Conservation (phyloP, 129 eudicot genomes). For the Tanacetum coccineum region DNA sequence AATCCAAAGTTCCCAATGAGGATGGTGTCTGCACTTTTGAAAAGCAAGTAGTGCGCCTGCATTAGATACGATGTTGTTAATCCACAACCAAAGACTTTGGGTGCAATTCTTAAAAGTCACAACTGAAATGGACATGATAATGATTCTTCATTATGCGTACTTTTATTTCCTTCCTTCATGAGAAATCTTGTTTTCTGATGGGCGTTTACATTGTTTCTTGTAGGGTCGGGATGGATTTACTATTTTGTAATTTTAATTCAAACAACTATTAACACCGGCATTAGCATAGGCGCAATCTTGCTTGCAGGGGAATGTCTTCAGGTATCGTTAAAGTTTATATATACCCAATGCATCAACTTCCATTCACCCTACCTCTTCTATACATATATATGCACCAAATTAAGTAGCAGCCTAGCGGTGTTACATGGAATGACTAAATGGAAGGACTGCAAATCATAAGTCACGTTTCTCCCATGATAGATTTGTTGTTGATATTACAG, state of each 20-base stretch:
- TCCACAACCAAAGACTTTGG: too few species aligned
- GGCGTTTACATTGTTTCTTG: not conserved
- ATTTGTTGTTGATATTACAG: not conserved
- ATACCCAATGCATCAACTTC: not conserved
- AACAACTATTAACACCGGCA: not conserved
- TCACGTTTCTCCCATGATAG: not conserved
- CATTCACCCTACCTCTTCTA: not conserved
- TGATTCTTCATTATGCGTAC: too few species aligned
- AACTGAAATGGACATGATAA: too few species aligned
- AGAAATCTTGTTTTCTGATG: not conserved
- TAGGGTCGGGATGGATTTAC: constrained; percentile 1
- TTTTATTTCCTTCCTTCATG: too few species aligned
- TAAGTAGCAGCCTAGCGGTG: too few species aligned
- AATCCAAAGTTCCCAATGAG: too few species aligned
- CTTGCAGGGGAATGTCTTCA: constrained; percentile 9
- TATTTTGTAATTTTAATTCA: constrained; percentile 6
- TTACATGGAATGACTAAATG: not conserved
- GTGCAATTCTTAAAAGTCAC: too few species aligned
- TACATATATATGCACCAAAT: too few species aligned
- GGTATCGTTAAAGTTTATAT: not conserved
- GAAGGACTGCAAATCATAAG: not conserved
- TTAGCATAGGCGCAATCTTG: constrained; percentile 10
- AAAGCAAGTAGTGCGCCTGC: too few species aligned
- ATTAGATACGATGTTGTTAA: too few species aligned
- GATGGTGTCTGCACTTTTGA: too few species aligned